Conservation (phyloP, 1,284 basidiomycete species). For the Leccinum variabile region DNA sequence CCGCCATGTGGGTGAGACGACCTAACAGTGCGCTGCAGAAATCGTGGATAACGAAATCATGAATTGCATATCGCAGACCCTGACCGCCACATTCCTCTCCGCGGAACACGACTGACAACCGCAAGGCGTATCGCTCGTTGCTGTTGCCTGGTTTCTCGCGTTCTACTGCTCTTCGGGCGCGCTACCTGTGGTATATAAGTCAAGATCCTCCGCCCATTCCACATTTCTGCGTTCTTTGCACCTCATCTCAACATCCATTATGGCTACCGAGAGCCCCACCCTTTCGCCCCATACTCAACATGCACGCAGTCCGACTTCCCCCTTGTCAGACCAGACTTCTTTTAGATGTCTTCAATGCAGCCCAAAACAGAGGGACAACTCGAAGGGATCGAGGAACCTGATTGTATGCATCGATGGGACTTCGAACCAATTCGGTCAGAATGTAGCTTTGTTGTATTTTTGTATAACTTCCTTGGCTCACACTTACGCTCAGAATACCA, state of each 20-base stretch:
- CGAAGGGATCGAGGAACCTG: conserved; percentile 23
- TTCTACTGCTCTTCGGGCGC: conserved; percentile 9
- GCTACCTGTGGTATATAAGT: neutral
- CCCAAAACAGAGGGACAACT: conserved; percentile 3
- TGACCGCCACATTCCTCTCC: conserved; percentile 4
- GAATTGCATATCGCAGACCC: conserved; percentile 7
- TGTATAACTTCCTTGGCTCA: neutral
- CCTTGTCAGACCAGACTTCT: neutral
- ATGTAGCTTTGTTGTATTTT: conserved; percentile 13
- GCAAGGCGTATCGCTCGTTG: neutral
- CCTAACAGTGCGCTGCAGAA: neutral
- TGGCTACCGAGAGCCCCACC: neutral
- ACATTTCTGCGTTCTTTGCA: neutral
- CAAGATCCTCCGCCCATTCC: neutral
- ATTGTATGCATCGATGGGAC: conserved; percentile 35
- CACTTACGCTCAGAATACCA: conserved; percentile 26
- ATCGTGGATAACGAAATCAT: conserved; percentile 8
- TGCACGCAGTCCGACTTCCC: neutral
- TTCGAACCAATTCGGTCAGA: conserved; percentile 31
- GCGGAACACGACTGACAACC: neutral
- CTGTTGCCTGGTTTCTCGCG: neutral
- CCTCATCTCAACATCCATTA: neutral
- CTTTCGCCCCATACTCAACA: conserved; percentile 1
- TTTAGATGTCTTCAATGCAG: conserved; percentile 20
- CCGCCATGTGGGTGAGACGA: neutral